phyloP scores from a whole-genome alignment of 495 filamentous ascomycete genomes.

The Penicillium coprophilum region DNA sequence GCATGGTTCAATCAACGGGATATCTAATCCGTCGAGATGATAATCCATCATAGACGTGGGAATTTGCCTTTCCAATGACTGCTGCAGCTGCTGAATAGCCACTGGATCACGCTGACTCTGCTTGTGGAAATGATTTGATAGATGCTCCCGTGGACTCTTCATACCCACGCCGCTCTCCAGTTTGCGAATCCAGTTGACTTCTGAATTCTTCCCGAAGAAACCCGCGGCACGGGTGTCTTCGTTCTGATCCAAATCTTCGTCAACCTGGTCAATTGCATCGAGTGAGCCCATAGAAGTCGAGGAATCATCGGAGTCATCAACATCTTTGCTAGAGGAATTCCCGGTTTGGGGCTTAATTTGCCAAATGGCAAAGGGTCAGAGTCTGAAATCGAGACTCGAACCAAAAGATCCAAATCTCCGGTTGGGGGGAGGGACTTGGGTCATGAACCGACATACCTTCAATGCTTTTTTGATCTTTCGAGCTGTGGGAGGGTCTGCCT shows the following conservation, averaged over 20 bases:
- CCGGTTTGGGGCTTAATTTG: constrained; percentile 8
- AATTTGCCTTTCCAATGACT: constrained; percentile 6
- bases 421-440: not conserved
- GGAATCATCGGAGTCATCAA: constrained; percentile 23
- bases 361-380: constrained; percentile 3
- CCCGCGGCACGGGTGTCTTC: constrained; percentile 51
- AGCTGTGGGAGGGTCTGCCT: constrained; percentile 31
- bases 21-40: constrained; percentile 54
- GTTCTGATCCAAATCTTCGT: constrained; percentile 58
- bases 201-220: constrained; percentile 64
- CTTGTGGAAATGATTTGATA: not conserved
- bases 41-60: constrained; percentile 49
- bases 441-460: constrained; percentile 26
- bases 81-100: not conserved
- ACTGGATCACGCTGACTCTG: not conserved
- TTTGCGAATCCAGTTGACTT: constrained; percentile 59
- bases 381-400: not conserved
- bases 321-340: constrained; percentile 3
- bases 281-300: constrained; percentile 54
- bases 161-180: constrained; percentile 31
- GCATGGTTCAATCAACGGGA: constrained; percentile 41
- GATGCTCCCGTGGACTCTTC: not conserved
- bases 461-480: constrained; percentile 36
- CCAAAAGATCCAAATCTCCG: not conserved
- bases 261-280: constrained; percentile 55